Conservation (phyloP, 345 rosid genomes). For the Punica granatum region DNA sequence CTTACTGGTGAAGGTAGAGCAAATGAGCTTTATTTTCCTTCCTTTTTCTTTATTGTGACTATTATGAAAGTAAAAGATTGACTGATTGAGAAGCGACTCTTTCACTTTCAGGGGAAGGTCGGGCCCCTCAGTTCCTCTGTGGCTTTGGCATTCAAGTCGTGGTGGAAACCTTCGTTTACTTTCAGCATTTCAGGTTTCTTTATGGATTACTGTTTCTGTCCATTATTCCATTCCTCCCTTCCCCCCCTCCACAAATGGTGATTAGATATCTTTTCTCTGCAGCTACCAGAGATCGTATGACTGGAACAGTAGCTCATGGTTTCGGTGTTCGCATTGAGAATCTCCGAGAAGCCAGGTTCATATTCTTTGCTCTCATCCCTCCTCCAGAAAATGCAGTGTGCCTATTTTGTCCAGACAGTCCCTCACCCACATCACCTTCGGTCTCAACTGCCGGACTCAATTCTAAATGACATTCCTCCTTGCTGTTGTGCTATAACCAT, state of each 20-base stretch:
- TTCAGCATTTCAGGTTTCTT: conserved; percentile 67
- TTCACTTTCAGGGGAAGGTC: conserved; percentile 52
- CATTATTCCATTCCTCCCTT: too few relatives aligned
- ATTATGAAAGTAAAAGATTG: background rate
- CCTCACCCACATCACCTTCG: background rate
- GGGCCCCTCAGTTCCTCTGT: conserved; percentile 75
- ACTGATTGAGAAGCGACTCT: background rate
- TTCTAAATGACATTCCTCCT: background rate
- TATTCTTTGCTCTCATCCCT: background rate
- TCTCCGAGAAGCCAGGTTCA: conserved; percentile 78
- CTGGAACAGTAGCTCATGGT: conserved; percentile 45
- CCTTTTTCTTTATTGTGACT: background rate
- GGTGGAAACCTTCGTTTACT: conserved; percentile 95
- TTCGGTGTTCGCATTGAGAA: conserved; percentile 78
- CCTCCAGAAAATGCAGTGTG: background rate
- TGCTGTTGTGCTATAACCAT: background rate
- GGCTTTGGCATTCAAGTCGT: conserved; percentile 78
- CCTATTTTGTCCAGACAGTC: background rate
- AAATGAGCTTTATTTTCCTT: background rate
- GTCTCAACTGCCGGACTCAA: background rate
- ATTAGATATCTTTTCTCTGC: conserved; percentile 18
- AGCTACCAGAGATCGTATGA: conserved; percentile 58
- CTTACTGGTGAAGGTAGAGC: conserved; percentile 67
- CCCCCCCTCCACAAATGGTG: background rate
- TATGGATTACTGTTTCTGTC: background rate